Percentiles rank a stretch among this genome's conserved stretches.
phyloP scores from a whole-genome alignment of 148 eudicot species.

The Nepenthes gracilis region DNA sequence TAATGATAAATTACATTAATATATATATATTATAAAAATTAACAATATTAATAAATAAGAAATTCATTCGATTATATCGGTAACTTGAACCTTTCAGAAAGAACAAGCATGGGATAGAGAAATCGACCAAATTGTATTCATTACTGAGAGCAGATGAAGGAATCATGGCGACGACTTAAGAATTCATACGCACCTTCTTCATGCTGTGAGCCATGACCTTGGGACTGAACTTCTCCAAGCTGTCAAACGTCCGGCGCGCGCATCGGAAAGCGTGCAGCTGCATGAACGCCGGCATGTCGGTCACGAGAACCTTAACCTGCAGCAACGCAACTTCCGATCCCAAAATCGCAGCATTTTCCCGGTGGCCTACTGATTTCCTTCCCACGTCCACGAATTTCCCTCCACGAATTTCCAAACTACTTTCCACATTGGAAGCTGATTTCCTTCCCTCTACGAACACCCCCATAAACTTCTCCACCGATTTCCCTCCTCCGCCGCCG shows the following conservation, averaged over 20 bases:
- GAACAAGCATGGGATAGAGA: not conserved
- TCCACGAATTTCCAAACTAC: not conserved
- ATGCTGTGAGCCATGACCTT: conserved; percentile 58
- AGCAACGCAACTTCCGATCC: conserved; percentile 26
- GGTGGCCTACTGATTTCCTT: conserved; percentile 18
- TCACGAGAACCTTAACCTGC: conserved; percentile 62
- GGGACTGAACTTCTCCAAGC: conserved; percentile 74
- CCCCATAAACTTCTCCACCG: conserved; percentile 6
- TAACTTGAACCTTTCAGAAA: no score
- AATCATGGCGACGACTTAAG: not conserved
- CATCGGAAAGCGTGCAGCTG: conserved; percentile 76
- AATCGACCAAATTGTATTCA: not conserved
- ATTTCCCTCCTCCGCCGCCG: not conserved
- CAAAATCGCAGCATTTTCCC: conserved; percentile 21
- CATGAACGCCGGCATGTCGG: conserved; percentile 88
- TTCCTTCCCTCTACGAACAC: conserved; percentile 17
- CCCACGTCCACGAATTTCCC: conserved; percentile 14
- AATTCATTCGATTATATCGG: no score
- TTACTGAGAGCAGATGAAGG: not conserved
- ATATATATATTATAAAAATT: no score
- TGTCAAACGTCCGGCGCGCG: conserved; percentile 62
- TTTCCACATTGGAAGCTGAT: conserved; percentile 30
- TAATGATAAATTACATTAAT: no score
- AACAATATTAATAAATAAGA: no score
- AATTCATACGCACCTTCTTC: conserved; percentile 45